Evolutionary conservation across 116 monocot species (phyloP).

Genomic region (Iris pallida): DNA sequence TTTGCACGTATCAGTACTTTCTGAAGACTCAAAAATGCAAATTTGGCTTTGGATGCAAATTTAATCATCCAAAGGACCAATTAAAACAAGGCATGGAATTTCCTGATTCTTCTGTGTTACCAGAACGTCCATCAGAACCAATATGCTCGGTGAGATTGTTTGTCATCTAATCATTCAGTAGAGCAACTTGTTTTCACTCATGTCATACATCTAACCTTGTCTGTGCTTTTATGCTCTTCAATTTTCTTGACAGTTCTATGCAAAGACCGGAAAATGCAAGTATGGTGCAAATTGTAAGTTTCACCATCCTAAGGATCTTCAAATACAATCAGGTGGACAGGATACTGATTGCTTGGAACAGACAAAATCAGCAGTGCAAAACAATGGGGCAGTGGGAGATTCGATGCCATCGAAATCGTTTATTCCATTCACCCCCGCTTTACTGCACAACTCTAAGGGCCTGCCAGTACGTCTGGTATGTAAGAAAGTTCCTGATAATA

Average conservation of each 20-base stretch:
- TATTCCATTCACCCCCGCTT: constrained; percentile 43
- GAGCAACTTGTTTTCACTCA: too few relatives aligned
- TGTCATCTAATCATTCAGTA: neutral
- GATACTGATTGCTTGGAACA: constrained; percentile 10
- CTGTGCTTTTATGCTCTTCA: neutral
- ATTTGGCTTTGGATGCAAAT: constrained; percentile 77
- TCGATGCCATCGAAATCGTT: constrained; percentile 16
- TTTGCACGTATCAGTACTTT: constrained; percentile 36
- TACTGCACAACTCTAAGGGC: constrained; percentile 77
- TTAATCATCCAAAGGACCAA: constrained; percentile 78
- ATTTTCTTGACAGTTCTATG: constrained; percentile 48
- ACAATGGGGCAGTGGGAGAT: constrained; percentile 11
- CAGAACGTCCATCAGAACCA: constrained; percentile 87
- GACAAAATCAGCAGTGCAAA: neutral
- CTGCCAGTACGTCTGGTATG: constrained; percentile 78
- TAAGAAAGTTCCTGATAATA: too few relatives aligned
- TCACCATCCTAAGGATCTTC: constrained; percentile 78
- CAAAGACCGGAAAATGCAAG: constrained; percentile 75
- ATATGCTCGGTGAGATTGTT: constrained; percentile 56
- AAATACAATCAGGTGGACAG: constrained; percentile 22
- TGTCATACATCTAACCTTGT: neutral
- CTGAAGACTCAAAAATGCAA: constrained; percentile 87
- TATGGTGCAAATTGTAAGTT: constrained; percentile 77
- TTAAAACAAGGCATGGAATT: constrained; percentile 29
- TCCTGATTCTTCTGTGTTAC: constrained; percentile 36